Percentiles rank a stretch among this genome's conserved stretches.
Conservation (phyloP, 1,284 basidiomycete genomes). For the Fomitopsis palustris region DNA sequence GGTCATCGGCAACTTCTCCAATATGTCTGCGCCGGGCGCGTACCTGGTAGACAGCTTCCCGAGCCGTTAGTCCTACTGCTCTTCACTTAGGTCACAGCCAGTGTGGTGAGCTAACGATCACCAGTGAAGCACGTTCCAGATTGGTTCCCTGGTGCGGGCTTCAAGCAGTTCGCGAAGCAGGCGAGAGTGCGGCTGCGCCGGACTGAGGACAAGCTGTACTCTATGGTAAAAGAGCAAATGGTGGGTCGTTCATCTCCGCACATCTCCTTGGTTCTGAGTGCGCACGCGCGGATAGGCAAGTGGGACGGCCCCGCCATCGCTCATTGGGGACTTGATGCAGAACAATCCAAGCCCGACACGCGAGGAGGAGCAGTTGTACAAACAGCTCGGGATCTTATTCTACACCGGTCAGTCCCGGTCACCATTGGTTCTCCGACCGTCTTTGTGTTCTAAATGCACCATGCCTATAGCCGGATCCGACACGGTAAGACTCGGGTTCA, state of each 20-base stretch:
- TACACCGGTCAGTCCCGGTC: slow-evolving; percentile 4
- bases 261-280: no score
- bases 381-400: neutral
- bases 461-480: neutral
- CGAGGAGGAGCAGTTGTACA: neutral
- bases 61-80: neutral
- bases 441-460: no score
- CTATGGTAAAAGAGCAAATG: neutral
- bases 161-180: slow-evolving; percentile 8
- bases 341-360: neutral
- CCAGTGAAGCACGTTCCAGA: slow-evolving; percentile 8
- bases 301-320: neutral
- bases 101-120: neutral
- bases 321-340: neutral
- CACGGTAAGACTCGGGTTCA: neutral
- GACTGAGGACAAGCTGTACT: neutral
- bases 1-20: neutral
- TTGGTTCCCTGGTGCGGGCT: slow-evolving; percentile 14
- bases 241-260: neutral
- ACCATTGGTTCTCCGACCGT: no score
- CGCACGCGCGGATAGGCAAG: neutral
- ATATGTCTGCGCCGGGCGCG: slow-evolving; percentile 9
- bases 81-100: neutral
- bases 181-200: neutral
- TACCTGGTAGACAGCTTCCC: slow-evolving; percentile 20